Conservation (phyloP, 192 early-diverging fungal species). For the Backusella morwellensis region DNA sequence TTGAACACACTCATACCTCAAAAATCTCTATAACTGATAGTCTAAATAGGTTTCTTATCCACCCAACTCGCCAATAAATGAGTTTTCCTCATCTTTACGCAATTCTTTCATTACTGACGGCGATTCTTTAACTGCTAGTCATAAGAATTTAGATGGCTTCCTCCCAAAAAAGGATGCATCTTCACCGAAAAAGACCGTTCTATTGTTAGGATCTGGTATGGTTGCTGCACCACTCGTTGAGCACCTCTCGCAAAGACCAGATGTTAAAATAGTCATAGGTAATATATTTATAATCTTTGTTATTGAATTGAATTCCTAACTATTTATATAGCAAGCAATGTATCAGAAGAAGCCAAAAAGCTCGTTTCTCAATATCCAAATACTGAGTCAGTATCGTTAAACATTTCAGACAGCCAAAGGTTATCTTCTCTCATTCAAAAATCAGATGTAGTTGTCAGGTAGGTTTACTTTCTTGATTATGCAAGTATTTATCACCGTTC, state of each 20-base stretch:
- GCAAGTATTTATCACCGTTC: background rate
- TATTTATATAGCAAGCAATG: constrained; percentile 68
- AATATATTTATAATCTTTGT: background rate
- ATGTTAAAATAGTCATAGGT: constrained; percentile 72
- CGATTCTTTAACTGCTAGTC: constrained; percentile 59
- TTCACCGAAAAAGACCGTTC: constrained; percentile 30
- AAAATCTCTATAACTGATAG: background rate
- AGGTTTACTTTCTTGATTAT: constrained; percentile 9
- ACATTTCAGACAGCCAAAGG: constrained; percentile 62
- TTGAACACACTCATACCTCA: background rate
- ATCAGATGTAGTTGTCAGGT: constrained; percentile 87
- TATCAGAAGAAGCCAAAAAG: constrained; percentile 63
- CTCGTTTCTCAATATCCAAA: constrained; percentile 60
- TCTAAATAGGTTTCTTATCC: background rate
- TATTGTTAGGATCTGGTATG: constrained; percentile 70
- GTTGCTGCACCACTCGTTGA: constrained; percentile 92
- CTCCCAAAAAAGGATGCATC: constrained; percentile 21
- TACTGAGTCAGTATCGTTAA: constrained; percentile 63
- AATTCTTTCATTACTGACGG: constrained; percentile 74
- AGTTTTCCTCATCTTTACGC: background rate
- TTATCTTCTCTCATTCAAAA: constrained; percentile 64
- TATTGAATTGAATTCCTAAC: background rate
- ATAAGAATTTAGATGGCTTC: constrained; percentile 52
- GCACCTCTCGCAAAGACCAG: constrained; percentile 62
- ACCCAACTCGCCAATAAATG: background rate